These are phyloP conservation scores for Sporodiniella umbellata DNA, from an alignment of 371 early-diverging fungal genomes.

Conservation along the genomic window DNA sequence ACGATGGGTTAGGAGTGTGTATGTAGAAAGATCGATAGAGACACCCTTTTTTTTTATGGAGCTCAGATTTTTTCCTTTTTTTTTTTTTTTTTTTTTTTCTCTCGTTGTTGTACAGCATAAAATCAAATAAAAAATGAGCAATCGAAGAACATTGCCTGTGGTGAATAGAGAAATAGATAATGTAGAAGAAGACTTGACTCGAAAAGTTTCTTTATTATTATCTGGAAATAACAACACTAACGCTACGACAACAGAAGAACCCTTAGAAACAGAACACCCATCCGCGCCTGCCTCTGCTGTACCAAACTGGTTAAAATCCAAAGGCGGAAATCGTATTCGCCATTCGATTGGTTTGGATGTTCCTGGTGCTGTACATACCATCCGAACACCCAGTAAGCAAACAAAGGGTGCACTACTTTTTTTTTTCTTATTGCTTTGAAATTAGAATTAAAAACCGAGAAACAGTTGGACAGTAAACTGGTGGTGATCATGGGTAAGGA, in stretches of 20 bases:
- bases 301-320: conserved; percentile 13
- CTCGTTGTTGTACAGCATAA: neutral
- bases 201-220: conserved; percentile 15
- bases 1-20: no score
- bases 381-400: conserved; percentile 20
- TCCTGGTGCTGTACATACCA: conserved; percentile 35
- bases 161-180: conserved; percentile 20
- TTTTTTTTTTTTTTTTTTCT: conserved; percentile 4
- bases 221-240: conserved; percentile 5
- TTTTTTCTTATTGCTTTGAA: neutral
- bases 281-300: neutral
- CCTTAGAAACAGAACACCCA: neutral
- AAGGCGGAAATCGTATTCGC: conserved; percentile 4
- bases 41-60: neutral
- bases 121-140: neutral
- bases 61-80: neutral
- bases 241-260: neutral
- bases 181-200: conserved; percentile 13
- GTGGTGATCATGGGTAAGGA: conserved; percentile 65
- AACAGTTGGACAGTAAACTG: conserved; percentile 47
- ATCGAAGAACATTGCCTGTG: conserved; percentile 19
- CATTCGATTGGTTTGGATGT: conserved; percentile 31
- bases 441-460: conserved; percentile 30
- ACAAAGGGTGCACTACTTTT: neutral
- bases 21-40: neutral